Evolutionary conservation across 352 stramenopile genomes (phyloP).

Genomic region (Pythium oligandrum): DNA sequence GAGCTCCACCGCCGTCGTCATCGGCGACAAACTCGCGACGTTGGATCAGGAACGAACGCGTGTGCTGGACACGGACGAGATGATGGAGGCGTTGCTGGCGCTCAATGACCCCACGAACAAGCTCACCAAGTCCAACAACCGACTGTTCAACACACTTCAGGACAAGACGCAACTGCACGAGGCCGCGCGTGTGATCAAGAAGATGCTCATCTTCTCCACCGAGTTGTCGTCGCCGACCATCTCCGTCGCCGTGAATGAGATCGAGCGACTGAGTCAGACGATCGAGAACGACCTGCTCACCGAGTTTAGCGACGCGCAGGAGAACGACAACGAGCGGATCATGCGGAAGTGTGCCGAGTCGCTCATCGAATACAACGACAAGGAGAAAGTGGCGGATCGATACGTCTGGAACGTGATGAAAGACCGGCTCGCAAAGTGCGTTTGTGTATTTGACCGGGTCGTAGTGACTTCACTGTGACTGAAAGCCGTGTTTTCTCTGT

Average conservation of each 20-base stretch:
- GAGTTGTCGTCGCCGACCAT: slow-evolving; percentile 64
- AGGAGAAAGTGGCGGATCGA: slow-evolving; percentile 75
- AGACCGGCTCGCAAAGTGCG: slow-evolving; percentile 49
- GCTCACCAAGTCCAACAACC: slow-evolving; percentile 50
- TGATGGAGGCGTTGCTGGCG: slow-evolving; percentile 69
- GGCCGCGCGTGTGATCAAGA: slow-evolving; percentile 63
- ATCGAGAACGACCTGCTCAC: slow-evolving; percentile 72
- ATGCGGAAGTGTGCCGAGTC: slow-evolving; percentile 67
- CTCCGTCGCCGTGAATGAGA: slow-evolving; percentile 51
- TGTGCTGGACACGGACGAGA: slow-evolving; percentile 70
- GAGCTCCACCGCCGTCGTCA: slow-evolving; percentile 71
- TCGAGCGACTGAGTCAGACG: slow-evolving; percentile 66
- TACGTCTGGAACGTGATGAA: slow-evolving; percentile 87
- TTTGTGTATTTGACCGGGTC: background rate
- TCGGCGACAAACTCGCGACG: slow-evolving; percentile 59
- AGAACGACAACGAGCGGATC: slow-evolving; percentile 32
- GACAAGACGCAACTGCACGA: slow-evolving; percentile 72
- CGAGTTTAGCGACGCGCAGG: slow-evolving; percentile 71
- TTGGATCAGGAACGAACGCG: slow-evolving; percentile 61
- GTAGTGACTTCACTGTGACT: too few relatives aligned
- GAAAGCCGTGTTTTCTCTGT: too few relatives aligned
- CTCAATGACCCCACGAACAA: slow-evolving; percentile 63
- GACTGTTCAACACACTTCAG: slow-evolving; percentile 56
- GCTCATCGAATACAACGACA: slow-evolving; percentile 78
- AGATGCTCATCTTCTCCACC: slow-evolving; percentile 62